phyloP scores from a whole-genome alignment of 306 rosid species.

The Castanea crenata region DNA sequence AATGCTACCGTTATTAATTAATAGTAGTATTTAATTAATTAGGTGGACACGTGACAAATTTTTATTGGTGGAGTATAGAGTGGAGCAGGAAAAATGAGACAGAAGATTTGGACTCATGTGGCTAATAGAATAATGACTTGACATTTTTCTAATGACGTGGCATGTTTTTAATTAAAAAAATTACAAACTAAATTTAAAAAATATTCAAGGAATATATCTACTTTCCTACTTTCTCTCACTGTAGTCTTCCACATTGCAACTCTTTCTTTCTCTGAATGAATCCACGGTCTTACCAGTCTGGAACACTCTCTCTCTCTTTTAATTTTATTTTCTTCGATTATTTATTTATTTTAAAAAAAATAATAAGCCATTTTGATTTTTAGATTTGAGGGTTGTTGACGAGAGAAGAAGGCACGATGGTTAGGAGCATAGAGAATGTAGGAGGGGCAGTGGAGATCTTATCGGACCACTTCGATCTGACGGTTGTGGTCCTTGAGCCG shows the following conservation, averaged over 20 bases:
- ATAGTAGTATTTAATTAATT: too few species aligned
- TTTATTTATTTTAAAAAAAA: not conserved
- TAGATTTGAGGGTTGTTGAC: too few species aligned
- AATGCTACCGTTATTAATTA: too few species aligned
- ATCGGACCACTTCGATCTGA: slow-evolving; percentile 29
- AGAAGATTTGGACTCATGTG: too few species aligned
- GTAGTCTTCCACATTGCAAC: not conserved
- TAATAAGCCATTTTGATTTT: not conserved
- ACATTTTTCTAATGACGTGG: too few species aligned
- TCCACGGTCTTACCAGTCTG: not conserved
- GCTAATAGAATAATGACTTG: too few species aligned
- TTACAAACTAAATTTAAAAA: too few species aligned
- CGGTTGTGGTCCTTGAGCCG: slow-evolving; percentile 34
- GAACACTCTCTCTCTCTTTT: not conserved
- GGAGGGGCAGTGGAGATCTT: slow-evolving; percentile 9
- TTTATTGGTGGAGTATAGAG: too few species aligned
- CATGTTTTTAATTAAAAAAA: too few species aligned
- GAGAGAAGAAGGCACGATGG: slow-evolving; percentile 14
- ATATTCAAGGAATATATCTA: too few species aligned
- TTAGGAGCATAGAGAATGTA: slow-evolving; percentile 5
- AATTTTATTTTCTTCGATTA: not conserved
- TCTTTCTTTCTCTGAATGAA: not conserved
- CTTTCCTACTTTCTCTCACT: not conserved
- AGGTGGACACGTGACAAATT: too few species aligned
- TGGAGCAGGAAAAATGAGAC: too few species aligned